Conservation (phyloP, 164 flowering plant species). For the Akebia trifoliata region DNA sequence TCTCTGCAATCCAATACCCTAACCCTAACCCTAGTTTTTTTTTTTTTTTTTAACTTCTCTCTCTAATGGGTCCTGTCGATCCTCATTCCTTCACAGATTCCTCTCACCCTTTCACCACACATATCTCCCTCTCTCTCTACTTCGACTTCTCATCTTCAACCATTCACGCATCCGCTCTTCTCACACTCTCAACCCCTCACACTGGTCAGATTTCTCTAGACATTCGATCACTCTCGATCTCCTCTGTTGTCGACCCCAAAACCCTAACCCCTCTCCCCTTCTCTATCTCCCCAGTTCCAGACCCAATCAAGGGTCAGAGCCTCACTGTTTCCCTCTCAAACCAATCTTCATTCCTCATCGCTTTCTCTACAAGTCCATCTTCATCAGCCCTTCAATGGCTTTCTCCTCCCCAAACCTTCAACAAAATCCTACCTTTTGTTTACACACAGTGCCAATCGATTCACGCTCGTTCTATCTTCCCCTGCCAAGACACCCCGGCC, state of each 20-base stretch:
- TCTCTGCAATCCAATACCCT: not conserved
- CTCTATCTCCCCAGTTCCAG: constrained; percentile 24
- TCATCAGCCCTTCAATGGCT: constrained; percentile 97
- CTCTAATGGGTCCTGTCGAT: constrained; percentile 67
- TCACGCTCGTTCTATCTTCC: constrained; percentile 85
- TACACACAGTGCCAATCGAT: constrained; percentile 94
- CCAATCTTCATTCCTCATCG: constrained; percentile 43
- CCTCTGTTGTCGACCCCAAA: constrained; percentile 50
- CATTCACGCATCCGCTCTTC: constrained; percentile 58
- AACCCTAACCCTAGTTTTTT: not conserved
- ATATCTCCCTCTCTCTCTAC: constrained; percentile 72
- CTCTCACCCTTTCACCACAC: constrained; percentile 67
- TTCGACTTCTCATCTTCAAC: constrained; percentile 70
- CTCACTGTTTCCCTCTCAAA: constrained; percentile 47
- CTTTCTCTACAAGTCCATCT: constrained; percentile 46
- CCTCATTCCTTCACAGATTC: constrained; percentile 93
- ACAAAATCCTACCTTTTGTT: constrained; percentile 59
- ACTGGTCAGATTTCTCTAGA: constrained; percentile 72
- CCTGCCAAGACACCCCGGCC: constrained; percentile 96
- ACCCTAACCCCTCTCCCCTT: constrained; percentile 56
- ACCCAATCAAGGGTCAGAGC: constrained; percentile 59
- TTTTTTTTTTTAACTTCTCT: no score
- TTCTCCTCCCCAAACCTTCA: constrained; percentile 68
- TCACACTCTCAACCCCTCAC: constrained; percentile 55
- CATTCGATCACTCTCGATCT: constrained; percentile 61